A percentile compares a stretch with the other conserved stretches of the same genome.
Evolutionary conservation across 352 stramenopile species (phyloP).

Genomic region (Pythium diclinum): DNA sequence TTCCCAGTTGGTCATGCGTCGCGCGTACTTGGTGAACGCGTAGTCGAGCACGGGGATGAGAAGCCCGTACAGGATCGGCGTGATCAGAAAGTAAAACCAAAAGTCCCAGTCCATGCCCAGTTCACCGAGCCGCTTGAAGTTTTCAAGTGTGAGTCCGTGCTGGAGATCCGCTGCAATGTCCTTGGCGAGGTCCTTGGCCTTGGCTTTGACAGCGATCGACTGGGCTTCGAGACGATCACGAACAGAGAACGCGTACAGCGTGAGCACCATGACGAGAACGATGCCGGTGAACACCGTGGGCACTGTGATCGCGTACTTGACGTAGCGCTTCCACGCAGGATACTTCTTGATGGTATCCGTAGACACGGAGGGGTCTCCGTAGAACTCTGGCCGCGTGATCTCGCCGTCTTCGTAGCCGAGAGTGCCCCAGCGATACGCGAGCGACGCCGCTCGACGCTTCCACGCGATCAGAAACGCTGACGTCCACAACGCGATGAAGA

Average conservation of each 20-base stretch:
- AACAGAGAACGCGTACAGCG: conserved; percentile 70
- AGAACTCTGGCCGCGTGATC: conserved; percentile 79
- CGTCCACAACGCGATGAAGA: conserved; percentile 90
- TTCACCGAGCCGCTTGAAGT: conserved; percentile 41
- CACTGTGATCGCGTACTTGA: conserved; percentile 76
- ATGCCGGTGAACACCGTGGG: conserved; percentile 62
- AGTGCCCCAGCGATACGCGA: conserved; percentile 89
- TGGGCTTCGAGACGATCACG: conserved; percentile 69
- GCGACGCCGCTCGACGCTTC: conserved; percentile 62
- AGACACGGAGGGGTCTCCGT: conserved; percentile 41
- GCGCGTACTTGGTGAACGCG: conserved; percentile 84
- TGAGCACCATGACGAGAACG: conserved; percentile 45
- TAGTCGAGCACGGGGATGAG: conserved; percentile 78
- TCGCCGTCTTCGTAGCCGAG: conserved; percentile 88
- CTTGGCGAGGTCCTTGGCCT: conserved; percentile 42
- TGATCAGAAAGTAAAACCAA: conserved; percentile 85
- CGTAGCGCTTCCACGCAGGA: conserved; percentile 61
- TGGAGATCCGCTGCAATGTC: conserved; percentile 41
- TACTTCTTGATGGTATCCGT: conserved; percentile 48
- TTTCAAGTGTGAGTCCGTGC: conserved; percentile 55
- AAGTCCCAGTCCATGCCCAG: conserved; percentile 78
- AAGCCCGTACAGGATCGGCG: conserved; percentile 83
- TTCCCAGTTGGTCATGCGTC: conserved; percentile 92
- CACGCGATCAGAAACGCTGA: conserved; percentile 88
- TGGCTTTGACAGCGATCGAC: conserved; percentile 41